These are phyloP conservation scores for Fusarium annulatum DNA, from an alignment of 2,329 filamentous ascomycete species.

Conservation along the genomic window DNA sequence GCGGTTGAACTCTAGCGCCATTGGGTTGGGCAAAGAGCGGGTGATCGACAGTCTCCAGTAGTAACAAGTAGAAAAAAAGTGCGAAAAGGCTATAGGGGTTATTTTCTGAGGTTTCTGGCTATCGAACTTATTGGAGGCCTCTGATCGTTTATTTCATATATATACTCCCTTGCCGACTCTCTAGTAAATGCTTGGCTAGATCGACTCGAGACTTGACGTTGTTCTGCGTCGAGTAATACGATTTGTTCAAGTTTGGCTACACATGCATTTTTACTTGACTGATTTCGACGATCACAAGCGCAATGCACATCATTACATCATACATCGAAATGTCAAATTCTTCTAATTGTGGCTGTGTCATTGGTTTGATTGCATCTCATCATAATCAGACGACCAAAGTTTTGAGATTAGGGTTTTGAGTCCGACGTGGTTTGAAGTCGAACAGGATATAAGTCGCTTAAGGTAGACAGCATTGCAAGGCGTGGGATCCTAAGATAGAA, in stretches of 20 bases:
- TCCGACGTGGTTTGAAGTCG: background rate
- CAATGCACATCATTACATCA: slow-evolving; percentile 26
- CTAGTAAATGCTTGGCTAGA: background rate
- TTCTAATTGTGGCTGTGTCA: background rate
- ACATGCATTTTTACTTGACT: background rate
- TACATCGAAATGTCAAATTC: background rate
- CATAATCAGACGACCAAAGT: slow-evolving; percentile 23
- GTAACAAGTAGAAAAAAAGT: background rate
- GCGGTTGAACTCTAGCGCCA: slow-evolving; percentile 7
- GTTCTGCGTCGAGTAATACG: background rate
- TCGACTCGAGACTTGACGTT: background rate
- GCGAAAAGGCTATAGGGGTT: background rate
- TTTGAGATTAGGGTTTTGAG: background rate
- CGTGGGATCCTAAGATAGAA: background rate
- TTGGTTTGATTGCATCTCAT: background rate
- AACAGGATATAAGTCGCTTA: background rate
- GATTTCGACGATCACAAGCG: background rate
- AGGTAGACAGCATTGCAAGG: background rate
- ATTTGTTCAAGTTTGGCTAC: background rate
- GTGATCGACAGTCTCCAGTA: slow-evolving; percentile 25
- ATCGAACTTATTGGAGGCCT: background rate
- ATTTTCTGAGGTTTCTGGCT: background rate
- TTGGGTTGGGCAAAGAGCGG: background rate
- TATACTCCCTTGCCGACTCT: background rate
- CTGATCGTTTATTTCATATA: background rate